Conservation (phyloP, 345 rosid genomes). For the Dipteronia sinensis region DNA sequence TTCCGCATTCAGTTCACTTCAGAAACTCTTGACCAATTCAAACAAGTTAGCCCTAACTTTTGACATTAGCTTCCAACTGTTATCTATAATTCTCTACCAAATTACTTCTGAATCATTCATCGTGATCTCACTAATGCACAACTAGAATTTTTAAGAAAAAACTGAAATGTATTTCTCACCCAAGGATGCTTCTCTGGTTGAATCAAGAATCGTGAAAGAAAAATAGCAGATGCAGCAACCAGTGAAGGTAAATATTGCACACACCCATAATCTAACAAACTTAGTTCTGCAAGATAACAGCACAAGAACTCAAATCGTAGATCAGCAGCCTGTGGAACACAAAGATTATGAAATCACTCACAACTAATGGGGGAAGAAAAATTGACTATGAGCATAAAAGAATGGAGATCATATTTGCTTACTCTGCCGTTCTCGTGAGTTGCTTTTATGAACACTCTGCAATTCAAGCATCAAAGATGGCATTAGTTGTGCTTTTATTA, state of each 20-base stretch:
- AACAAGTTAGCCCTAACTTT: not conserved
- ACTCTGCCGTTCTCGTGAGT: conserved; percentile 50
- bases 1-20: not conserved
- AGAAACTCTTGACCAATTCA: not conserved
- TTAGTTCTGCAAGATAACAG: conserved; percentile 66
- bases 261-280: conserved; percentile 66
- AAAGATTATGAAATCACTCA: not conserved
- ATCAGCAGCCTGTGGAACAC: conserved; percentile 31
- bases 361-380: not conserved
- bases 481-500: not conserved
- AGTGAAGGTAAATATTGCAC: conserved; percentile 60
- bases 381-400: not conserved
- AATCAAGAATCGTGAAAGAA: conserved; percentile 55
- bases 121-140: not conserved
- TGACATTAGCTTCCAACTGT: not conserved
- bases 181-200: conserved; percentile 55
- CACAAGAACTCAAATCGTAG: conserved; percentile 60
- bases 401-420: conserved; percentile 10
- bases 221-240: conserved; percentile 63
- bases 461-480: conserved; percentile 12
- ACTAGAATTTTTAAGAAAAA: not conserved
- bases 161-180: conserved; percentile 38
- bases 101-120: conserved; percentile 1
- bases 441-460: conserved; percentile 48
- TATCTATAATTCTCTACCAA: not conserved